Evolutionary conservation across 441 rosid genomes (phyloP).

Genomic region (Hypseocharis bilobata): DNA sequence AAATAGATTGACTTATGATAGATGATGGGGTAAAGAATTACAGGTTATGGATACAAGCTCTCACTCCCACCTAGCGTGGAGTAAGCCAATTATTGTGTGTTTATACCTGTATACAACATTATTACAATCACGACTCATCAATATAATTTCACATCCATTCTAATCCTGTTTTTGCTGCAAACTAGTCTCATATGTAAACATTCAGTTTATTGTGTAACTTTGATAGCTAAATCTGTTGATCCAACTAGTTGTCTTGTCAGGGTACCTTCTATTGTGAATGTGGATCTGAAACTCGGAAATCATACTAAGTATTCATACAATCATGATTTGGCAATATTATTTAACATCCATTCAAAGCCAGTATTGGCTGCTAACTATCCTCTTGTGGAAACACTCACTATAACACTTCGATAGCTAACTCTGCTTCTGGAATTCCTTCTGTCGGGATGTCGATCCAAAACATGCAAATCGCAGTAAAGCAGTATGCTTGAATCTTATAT

Average conservation of each 20-base stretch:
- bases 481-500: not conserved
- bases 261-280: not conserved
- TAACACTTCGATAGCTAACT: no score
- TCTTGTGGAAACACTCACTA: no score
- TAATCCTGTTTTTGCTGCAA: not conserved
- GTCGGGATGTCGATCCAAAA: not conserved
- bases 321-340: no score
- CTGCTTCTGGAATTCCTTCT: no score
- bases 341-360: no score
- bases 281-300: no score
- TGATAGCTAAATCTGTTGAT: constrained; percentile 1
- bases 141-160: not conserved
- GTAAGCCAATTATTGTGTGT: not conserved
- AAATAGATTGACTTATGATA: not conserved
- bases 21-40: not conserved
- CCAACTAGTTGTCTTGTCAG: not conserved
- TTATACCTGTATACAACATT: not conserved
- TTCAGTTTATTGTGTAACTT: not conserved
- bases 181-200: not conserved
- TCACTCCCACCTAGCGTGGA: not conserved
- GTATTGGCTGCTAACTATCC: no score
- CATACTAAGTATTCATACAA: no score
- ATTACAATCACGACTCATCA: not conserved
- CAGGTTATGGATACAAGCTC: no score
- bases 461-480: not conserved